Evolutionary conservation across 306 rosid genomes (phyloP).

Genomic region (Senna tora): DNA sequence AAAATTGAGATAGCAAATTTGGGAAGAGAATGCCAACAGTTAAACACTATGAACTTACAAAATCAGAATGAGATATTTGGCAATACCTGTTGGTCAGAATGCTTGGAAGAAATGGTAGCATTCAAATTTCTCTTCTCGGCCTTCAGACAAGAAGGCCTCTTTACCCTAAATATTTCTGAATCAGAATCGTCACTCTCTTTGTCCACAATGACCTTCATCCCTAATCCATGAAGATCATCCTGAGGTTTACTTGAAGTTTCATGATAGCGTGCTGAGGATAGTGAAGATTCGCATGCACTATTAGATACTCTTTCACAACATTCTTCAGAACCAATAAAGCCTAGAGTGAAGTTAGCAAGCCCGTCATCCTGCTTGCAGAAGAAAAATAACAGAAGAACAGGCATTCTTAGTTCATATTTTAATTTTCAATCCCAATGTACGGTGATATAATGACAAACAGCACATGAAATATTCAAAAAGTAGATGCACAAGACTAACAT

Average conservation of each 20-base stretch:
- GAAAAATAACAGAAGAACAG: slow-evolving; percentile 10
- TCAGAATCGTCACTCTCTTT: slow-evolving; percentile 81
- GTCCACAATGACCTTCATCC: slow-evolving; percentile 47
- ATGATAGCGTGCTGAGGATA: slow-evolving; percentile 45
- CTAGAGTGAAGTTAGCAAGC: slow-evolving; percentile 39
- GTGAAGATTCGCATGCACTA: slow-evolving; percentile 51
- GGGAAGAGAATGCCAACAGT: slow-evolving; percentile 9
- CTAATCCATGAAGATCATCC: slow-evolving; percentile 41
- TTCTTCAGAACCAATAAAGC: slow-evolving; percentile 47
- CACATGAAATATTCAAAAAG: slow-evolving; percentile 17
- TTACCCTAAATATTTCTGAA: slow-evolving; percentile 82
- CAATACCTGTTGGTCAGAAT: slow-evolving; percentile 74
- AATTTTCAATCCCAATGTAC: slow-evolving; percentile 31
- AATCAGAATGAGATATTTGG: slow-evolving; percentile 8
- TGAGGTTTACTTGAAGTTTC: slow-evolving; percentile 47
- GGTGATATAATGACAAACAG: slow-evolving; percentile 23
- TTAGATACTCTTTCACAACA: slow-evolving; percentile 42
- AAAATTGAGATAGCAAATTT: slow-evolving; percentile 14
- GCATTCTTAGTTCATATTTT: slow-evolving; percentile 37
- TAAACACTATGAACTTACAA: slow-evolving; percentile 11
- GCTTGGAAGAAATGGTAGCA: slow-evolving; percentile 44
- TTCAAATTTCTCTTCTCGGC: slow-evolving; percentile 60
- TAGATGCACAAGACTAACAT: slow-evolving; percentile 54
- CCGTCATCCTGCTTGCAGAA: slow-evolving; percentile 55
- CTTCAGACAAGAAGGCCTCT: slow-evolving; percentile 84